Conservation (phyloP, 2,329 filamentous ascomycete species). For the Penicillium sp. region DNA sequence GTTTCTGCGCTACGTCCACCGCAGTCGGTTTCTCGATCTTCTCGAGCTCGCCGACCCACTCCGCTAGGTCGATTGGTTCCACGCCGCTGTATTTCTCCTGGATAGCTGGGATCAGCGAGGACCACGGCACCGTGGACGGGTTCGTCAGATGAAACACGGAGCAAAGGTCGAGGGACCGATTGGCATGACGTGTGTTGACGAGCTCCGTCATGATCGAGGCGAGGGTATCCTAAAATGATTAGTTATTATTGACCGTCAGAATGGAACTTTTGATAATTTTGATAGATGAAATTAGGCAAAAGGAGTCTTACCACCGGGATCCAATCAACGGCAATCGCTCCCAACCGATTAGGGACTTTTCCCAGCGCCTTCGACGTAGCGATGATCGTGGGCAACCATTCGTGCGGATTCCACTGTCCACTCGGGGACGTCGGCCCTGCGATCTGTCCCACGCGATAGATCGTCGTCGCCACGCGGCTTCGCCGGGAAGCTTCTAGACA, state of each 20-base stretch:
- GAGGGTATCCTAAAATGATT: slow-evolving; percentile 31
- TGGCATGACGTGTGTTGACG: slow-evolving; percentile 29
- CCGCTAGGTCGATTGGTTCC: slow-evolving; percentile 43
- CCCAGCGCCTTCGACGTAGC: slow-evolving; percentile 53
- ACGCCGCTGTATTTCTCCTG: slow-evolving; percentile 44
- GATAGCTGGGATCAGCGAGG: slow-evolving; percentile 42
- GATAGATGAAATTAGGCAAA: no score
- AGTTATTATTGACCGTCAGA: no score
- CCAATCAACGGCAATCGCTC: slow-evolving; percentile 54
- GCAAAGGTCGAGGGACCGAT: slow-evolving; percentile 15
- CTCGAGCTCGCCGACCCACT: slow-evolving; percentile 51
- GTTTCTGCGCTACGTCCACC: slow-evolving; percentile 46
- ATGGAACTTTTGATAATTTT: no score
- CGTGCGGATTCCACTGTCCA: slow-evolving; percentile 57
- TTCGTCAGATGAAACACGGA: slow-evolving; percentile 52
- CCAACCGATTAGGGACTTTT: slow-evolving; percentile 49
- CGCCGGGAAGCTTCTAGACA: slow-evolving; percentile 35
- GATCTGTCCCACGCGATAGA: slow-evolving; percentile 38
- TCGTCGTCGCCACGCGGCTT: slow-evolving; percentile 19
- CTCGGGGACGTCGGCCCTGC: slow-evolving; percentile 28
- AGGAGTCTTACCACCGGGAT: slow-evolving; percentile 22
- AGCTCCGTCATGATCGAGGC: slow-evolving; percentile 51
- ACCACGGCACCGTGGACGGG: slow-evolving; percentile 44
- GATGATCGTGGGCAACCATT: slow-evolving; percentile 55
- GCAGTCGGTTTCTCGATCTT: slow-evolving; percentile 39